These are phyloP conservation scores for Galerina sulciceps DNA, from an alignment of 768 basidiomycete species.

Conservation along the genomic window DNA sequence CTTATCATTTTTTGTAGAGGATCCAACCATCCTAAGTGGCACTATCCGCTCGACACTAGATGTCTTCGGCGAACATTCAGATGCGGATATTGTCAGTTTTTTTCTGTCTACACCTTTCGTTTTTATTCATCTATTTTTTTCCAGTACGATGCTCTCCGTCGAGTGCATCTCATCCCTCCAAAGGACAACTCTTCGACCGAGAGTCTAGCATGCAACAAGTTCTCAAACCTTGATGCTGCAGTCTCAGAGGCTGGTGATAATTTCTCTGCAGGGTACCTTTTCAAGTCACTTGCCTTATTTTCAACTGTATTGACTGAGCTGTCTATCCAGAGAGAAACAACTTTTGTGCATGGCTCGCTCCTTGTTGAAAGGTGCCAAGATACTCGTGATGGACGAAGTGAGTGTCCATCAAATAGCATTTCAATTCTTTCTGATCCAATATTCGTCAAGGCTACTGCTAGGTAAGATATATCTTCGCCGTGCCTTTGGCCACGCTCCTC, in stretches of 20 bases:
- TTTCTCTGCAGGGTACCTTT: constrained; percentile 69
- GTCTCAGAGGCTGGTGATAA: constrained; percentile 90
- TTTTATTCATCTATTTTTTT: background rate
- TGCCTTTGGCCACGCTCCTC: too few relatives aligned
- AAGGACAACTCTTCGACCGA: constrained; percentile 50
- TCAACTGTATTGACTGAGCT: background rate
- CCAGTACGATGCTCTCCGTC: constrained; percentile 83
- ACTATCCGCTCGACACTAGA: constrained; percentile 77
- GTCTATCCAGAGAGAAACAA: constrained; percentile 28
- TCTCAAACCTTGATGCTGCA: constrained; percentile 73
- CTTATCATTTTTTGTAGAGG: constrained; percentile 48
- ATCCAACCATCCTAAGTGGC: constrained; percentile 84
- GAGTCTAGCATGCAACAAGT: constrained; percentile 70
- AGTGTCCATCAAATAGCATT: constrained; percentile 12
- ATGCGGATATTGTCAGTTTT: constrained; percentile 67
- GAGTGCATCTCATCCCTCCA: constrained; percentile 79
- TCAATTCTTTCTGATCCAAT: too few relatives aligned
- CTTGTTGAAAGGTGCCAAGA: constrained; percentile 76
- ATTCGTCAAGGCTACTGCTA: constrained; percentile 38
- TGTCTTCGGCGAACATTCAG: constrained; percentile 84
- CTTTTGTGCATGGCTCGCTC: constrained; percentile 86
- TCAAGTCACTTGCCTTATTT: background rate
- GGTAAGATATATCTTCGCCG: constrained; percentile 32
- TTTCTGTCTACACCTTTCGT: background rate
- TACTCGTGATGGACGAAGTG: constrained; percentile 87